A percentile compares a stretch with the other conserved stretches of the same genome.
phyloP scores from a whole-genome alignment of 1,284 basidiomycete genomes.

The Cryptococcus sp. region DNA sequence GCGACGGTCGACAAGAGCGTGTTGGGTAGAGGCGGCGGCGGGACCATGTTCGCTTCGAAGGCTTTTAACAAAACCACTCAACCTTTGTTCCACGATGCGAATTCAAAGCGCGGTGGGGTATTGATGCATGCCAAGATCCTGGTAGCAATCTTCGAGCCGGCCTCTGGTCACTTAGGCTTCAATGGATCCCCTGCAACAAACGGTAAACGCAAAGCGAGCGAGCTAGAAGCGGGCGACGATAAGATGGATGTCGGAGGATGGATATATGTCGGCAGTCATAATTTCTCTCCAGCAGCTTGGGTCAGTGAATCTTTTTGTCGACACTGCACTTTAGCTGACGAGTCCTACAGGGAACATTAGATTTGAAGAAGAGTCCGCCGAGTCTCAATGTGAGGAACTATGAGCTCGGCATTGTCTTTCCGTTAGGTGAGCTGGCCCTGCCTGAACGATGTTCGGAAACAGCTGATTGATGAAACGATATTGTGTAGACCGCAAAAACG shows the following conservation, averaged over 20 bases:
- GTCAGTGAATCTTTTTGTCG: constrained; percentile 21
- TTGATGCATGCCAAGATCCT: constrained; percentile 54
- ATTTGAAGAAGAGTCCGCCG: constrained; percentile 39
- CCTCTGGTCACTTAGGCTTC: constrained; percentile 20
- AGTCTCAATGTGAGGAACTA: constrained; percentile 44
- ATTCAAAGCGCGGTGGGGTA: constrained; percentile 50
- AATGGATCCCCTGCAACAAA: constrained; percentile 7
- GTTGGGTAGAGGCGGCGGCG: constrained; percentile 42
- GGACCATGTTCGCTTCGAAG: constrained; percentile 50
- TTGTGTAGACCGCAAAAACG: constrained; percentile 29
- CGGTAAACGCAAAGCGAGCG: constrained; percentile 38
- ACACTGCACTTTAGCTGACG: background rate
- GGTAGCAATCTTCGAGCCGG: constrained; percentile 43
- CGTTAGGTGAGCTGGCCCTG: constrained; percentile 35
- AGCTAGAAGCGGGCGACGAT: constrained; percentile 12
- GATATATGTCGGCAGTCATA: constrained; percentile 50
- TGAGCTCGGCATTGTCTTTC: constrained; percentile 52
- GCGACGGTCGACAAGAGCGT: constrained; percentile 43
- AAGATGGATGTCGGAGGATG: constrained; percentile 40
- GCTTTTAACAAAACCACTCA: constrained; percentile 35
- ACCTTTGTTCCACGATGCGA: constrained; percentile 44
- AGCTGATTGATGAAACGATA: background rate
- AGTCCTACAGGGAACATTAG: constrained; percentile 38
- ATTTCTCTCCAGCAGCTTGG: constrained; percentile 50
- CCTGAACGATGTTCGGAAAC: background rate